Conservation (phyloP, 441 rosid species). For the Aquilaria agallochum region DNA sequence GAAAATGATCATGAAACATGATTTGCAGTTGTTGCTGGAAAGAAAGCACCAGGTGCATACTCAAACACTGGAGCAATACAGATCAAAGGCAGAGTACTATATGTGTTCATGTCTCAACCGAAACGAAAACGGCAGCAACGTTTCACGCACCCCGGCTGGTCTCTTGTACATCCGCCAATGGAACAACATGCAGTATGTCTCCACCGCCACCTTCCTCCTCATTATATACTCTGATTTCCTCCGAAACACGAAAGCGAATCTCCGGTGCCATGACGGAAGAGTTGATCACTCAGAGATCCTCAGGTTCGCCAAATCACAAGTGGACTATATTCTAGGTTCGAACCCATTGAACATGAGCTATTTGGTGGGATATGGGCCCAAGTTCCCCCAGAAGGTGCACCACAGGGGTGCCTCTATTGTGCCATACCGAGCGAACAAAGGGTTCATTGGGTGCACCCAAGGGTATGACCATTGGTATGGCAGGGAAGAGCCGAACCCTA, state of each 20-base stretch:
- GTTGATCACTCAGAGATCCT: constrained; percentile 49
- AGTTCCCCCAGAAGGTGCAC: constrained; percentile 71
- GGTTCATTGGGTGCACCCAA: constrained; percentile 95
- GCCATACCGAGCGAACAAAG: constrained; percentile 68
- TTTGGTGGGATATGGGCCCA: constrained; percentile 75
- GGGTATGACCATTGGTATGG: constrained; percentile 87
- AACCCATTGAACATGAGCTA: constrained; percentile 93
- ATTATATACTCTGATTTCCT: constrained; percentile 71
- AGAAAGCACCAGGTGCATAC: constrained; percentile 48
- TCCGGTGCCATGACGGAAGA: constrained; percentile 44
- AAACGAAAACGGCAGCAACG: constrained; percentile 49
- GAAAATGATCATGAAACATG: neutral
- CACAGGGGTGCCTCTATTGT: constrained; percentile 88
- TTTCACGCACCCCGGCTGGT: constrained; percentile 72
- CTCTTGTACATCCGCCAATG: constrained; percentile 80
- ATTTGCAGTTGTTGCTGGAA: constrained; percentile 48
- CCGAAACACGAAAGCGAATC: constrained; percentile 24
- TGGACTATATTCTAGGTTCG: constrained; percentile 75
- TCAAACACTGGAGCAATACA: constrained; percentile 43
- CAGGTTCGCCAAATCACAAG: constrained; percentile 65
- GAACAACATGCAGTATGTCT: constrained; percentile 98
- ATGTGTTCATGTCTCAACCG: constrained; percentile 77
- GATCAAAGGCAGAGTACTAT: constrained; percentile 77
- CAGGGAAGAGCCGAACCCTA: constrained; percentile 62
- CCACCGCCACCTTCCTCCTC: constrained; percentile 77